Conservation (phyloP, 2,329 filamentous ascomycete species). For the Pseudogymnoascus sp. region DNA sequence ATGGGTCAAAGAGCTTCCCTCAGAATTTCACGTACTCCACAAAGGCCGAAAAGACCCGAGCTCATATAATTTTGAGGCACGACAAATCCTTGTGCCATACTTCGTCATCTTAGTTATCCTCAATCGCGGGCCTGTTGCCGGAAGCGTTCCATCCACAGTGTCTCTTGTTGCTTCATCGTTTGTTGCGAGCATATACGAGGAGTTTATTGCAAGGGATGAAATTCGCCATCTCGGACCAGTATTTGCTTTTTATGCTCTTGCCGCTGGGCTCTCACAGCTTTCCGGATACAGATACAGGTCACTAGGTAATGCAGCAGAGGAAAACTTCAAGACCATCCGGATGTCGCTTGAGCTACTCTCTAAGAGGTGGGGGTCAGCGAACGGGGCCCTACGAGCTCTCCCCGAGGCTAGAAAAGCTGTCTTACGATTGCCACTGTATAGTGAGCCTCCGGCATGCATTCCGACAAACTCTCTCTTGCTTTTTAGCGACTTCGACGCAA, state of each 20-base stretch:
- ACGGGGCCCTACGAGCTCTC: constrained; percentile 6
- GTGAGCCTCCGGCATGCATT: constrained; percentile 4
- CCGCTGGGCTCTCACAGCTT: constrained; percentile 8
- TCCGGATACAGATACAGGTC: constrained; percentile 9
- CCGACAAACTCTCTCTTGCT: neutral
- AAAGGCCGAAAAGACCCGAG: neutral
- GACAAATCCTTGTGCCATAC: constrained; percentile 10
- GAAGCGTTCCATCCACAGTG: neutral
- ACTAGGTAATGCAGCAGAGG: neutral
- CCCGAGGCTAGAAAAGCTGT: constrained; percentile 7
- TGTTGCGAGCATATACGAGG: constrained; percentile 5
- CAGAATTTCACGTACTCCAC: constrained; percentile 18
- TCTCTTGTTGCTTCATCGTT: constrained; percentile 8
- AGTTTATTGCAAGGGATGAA: constrained; percentile 10
- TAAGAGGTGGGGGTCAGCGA: constrained; percentile 7
- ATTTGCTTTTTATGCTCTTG: constrained; percentile 9
- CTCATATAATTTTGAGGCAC: constrained; percentile 22
- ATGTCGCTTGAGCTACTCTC: constrained; percentile 7
- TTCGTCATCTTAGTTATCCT: constrained; percentile 10
- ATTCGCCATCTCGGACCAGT: constrained; percentile 6
- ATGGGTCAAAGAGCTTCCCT: constrained; percentile 33
- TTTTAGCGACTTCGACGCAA: constrained; percentile 8
- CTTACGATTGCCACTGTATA: neutral
- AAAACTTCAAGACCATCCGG: constrained; percentile 10
- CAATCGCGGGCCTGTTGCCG: constrained; percentile 1